Evolutionary conservation across 352 stramenopile genomes (phyloP).

Genomic region (Phytophthora brassicae): DNA sequence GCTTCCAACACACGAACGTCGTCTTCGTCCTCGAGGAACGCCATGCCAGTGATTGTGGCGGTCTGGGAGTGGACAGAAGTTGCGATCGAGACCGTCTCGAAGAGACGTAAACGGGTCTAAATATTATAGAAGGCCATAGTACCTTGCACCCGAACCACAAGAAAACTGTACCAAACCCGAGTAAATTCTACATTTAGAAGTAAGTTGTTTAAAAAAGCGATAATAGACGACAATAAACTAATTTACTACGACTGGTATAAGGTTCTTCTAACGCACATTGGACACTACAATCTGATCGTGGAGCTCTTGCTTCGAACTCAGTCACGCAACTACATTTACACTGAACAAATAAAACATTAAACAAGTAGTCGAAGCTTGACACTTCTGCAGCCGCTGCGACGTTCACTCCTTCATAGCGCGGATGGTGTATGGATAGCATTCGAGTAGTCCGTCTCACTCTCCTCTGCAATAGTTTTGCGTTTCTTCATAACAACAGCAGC

Average conservation of each 20-base stretch:
- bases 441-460: constrained; percentile 35
- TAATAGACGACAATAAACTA: not conserved
- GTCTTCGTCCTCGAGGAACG: constrained; percentile 23
- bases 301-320: constrained; percentile 10
- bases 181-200: no score
- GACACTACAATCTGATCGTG: constrained; percentile 5
- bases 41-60: constrained; percentile 22
- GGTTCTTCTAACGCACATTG: constrained; percentile 12
- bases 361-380: constrained; percentile 2
- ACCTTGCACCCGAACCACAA: no score
- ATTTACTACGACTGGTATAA: not conserved
- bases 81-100: no score
- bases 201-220: no score
- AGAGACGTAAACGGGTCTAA: no score
- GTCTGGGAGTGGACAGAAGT: not conserved
- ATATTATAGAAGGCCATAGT: no score
- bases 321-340: constrained; percentile 8
- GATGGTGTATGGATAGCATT: constrained; percentile 35
- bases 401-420: constrained; percentile 25
- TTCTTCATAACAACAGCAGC: constrained; percentile 46
- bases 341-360: constrained; percentile 15
- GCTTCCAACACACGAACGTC: constrained; percentile 22
- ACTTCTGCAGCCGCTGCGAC: constrained; percentile 1
- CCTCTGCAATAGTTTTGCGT: constrained; percentile 26
- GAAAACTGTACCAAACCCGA: no score